phyloP scores from a whole-genome alignment of 208 protist genomes.

The Crithidia bombi region DNA sequence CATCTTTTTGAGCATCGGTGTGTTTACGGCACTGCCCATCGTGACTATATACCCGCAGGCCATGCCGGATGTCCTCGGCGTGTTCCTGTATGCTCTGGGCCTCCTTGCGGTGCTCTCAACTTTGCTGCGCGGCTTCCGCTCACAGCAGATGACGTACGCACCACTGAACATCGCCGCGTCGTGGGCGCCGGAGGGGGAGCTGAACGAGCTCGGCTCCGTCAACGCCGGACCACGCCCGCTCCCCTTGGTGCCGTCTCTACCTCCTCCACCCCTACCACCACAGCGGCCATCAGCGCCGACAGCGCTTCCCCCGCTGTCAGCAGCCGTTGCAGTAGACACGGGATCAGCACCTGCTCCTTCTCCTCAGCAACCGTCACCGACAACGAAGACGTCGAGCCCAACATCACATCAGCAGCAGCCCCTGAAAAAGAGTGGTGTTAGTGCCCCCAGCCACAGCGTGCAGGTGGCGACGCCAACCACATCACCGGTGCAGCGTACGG shows the following conservation, averaged over 20 bases:
- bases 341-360: neutral
- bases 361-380: neutral
- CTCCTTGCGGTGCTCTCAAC: conserved; percentile 31
- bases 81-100: conserved; percentile 43
- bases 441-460: neutral
- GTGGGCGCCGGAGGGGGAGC: conserved; percentile 32
- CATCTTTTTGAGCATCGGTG: conserved; percentile 35
- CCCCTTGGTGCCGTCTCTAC: neutral
- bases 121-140: conserved; percentile 39
- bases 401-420: too few species aligned
- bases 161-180: conserved; percentile 41
- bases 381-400: too few species aligned
- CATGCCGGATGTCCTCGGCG: conserved; percentile 40
- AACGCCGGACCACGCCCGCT: neutral
- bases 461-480: conserved; percentile 6
- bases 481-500: neutral
- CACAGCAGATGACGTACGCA: conserved; percentile 48
- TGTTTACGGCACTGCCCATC: conserved; percentile 43
- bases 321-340: too few species aligned
- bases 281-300: neutral
- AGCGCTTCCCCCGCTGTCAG: too few species aligned
- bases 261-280: neutral
- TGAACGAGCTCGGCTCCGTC: conserved; percentile 9
- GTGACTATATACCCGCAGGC: conserved; percentile 55
- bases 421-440: neutral